These are phyloP conservation scores for Blastobotrys arbuscula DNA, from an alignment of 1,139 yeast species.

Conservation along the genomic window DNA sequence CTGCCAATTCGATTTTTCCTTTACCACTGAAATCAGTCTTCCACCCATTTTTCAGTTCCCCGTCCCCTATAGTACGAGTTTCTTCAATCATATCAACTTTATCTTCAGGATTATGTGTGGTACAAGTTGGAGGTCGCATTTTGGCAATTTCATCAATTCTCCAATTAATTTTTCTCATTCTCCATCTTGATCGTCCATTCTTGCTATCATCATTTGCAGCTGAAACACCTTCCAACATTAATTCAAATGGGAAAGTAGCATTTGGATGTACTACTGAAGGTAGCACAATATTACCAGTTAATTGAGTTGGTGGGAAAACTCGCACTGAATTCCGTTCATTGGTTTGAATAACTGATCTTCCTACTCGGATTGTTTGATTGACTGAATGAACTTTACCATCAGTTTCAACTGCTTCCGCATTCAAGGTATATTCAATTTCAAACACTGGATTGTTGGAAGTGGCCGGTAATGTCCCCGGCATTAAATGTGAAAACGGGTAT, in stretches of 20 bases:
- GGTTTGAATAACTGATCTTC: constrained; percentile 73
- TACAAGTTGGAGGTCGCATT: constrained; percentile 40
- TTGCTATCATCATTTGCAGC: constrained; percentile 3
- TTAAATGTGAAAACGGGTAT: constrained; percentile 87
- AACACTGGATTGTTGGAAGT: constrained; percentile 53
- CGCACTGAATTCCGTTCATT: constrained; percentile 83
- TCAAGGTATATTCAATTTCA: constrained; percentile 64
- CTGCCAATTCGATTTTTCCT: constrained; percentile 73
- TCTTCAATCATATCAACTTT: constrained; percentile 46
- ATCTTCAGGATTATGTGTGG: constrained; percentile 12
- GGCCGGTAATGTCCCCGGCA: constrained; percentile 90
- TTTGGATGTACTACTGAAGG: constrained; percentile 90
- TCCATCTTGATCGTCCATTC: constrained; percentile 64
- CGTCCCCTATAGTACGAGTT: constrained; percentile 62
- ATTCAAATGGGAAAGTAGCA: constrained; percentile 75
- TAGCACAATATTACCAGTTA: constrained; percentile 76
- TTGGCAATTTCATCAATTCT: constrained; percentile 77
- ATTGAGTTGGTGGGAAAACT: constrained; percentile 92
- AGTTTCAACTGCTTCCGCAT: constrained; percentile 54
- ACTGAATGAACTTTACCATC: constrained; percentile 31
- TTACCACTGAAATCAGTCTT: constrained; percentile 76
- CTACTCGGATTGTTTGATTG: constrained; percentile 64
- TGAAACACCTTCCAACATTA: constrained; percentile 76
- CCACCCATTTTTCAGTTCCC: constrained; percentile 89
- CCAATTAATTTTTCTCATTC: constrained; percentile 88